Conservation (phyloP, 176 grass and related monocot species). For the Ensete ventricosum region DNA sequence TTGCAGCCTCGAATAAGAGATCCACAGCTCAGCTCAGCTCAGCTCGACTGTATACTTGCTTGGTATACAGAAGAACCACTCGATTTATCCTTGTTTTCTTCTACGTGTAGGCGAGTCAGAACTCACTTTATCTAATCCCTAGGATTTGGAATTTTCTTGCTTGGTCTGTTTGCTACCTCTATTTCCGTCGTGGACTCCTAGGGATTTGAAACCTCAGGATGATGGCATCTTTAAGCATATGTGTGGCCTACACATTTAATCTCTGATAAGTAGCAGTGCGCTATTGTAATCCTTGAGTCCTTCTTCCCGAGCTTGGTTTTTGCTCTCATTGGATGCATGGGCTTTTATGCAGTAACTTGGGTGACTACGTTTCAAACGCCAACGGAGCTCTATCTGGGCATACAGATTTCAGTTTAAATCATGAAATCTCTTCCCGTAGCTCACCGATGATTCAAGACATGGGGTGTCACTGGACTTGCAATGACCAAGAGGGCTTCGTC, state of each 20-base stretch:
- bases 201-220: conserved; percentile 55
- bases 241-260: too few relatives aligned
- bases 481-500: conserved; percentile 17
- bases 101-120: neutral
- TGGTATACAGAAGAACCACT: neutral
- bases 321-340: neutral
- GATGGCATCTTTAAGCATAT: neutral
- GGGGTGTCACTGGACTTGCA: conserved; percentile 65
- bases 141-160: conserved; percentile 86
- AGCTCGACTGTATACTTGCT: too few relatives aligned
- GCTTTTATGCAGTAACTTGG: conserved; percentile 29
- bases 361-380: conserved; percentile 25
- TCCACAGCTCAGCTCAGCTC: too few relatives aligned
- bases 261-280: too few relatives aligned
- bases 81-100: conserved; percentile 1
- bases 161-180: conserved; percentile 35
- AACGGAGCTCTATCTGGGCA: conserved; percentile 29
- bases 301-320: neutral
- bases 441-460: conserved; percentile 65
- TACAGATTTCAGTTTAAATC: conserved; percentile 24
- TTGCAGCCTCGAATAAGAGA: too few relatives aligned
- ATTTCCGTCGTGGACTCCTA: conserved; percentile 39
- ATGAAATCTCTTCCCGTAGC: conserved; percentile 29
- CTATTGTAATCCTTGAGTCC: too few relatives aligned
- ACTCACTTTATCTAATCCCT: conserved; percentile 31